phyloP scores from a whole-genome alignment of 2,329 filamentous ascomycete species.

The Pestalotiopsis sp. region DNA sequence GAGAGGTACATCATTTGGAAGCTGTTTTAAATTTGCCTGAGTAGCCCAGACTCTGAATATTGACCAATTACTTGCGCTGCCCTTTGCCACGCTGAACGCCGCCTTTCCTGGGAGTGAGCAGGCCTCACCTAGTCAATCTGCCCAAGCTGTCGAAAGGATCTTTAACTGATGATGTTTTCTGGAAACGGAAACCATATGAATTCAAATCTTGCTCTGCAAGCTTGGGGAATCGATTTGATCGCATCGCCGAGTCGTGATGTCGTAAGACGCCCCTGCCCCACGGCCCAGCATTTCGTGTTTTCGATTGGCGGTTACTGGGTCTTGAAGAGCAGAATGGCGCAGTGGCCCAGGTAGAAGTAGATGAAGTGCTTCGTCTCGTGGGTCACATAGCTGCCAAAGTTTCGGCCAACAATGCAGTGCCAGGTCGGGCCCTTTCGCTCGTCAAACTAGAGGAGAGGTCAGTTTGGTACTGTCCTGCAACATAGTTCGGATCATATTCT shows the following conservation, averaged over 20 bases:
- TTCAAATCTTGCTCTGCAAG: not conserved
- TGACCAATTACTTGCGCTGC: not conserved
- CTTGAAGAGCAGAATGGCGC: constrained; percentile 98
- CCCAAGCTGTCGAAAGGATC: not conserved
- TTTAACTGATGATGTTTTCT: not conserved
- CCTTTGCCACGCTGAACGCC: not conserved
- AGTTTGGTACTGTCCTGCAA: not conserved
- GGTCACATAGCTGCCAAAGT: constrained; percentile 99
- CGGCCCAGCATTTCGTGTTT: not conserved
- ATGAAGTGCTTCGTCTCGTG: constrained; percentile 99
- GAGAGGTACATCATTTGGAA: not conserved
- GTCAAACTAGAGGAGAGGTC: constrained; percentile 70
- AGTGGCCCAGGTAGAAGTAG: constrained; percentile 99
- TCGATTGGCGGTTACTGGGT: constrained; percentile 73
- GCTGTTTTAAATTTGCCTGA: not conserved
- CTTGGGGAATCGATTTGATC: not conserved
- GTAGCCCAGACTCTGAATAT: not conserved
- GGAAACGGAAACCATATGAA: not conserved
- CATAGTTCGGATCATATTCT: constrained; percentile 22
- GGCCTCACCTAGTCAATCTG: not conserved
- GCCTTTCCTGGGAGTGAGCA: not conserved
- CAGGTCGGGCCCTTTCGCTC: constrained; percentile 96
- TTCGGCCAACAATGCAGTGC: constrained; percentile 98
- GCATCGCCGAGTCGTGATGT: not conserved
- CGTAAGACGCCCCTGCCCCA: not conserved